Conservation (phyloP, 352 stramenopile genomes). For the Globisporangium solare region DNA sequence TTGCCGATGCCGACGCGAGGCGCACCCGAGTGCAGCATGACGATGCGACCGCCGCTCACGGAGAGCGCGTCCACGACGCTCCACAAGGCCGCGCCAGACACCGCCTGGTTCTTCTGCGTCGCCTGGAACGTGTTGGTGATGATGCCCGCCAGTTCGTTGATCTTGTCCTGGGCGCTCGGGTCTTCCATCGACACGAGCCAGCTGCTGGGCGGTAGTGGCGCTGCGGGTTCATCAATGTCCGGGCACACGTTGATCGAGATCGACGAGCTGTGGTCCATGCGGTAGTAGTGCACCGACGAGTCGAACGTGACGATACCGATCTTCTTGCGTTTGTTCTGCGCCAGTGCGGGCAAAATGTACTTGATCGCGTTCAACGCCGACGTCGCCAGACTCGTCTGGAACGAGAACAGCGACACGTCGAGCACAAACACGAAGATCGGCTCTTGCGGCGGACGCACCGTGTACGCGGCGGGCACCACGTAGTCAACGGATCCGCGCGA, state of each 20-base stretch:
- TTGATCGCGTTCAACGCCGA: slow-evolving; percentile 71
- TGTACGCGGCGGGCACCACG: slow-evolving; percentile 79
- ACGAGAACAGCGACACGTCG: slow-evolving; percentile 82
- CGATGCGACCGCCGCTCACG: slow-evolving; percentile 55
- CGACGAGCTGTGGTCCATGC: slow-evolving; percentile 57
- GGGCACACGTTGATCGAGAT: slow-evolving; percentile 79
- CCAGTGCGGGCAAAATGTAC: slow-evolving; percentile 69
- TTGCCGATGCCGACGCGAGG: slow-evolving; percentile 70
- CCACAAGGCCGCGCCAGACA: slow-evolving; percentile 69
- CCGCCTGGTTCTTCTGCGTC: slow-evolving; percentile 73
- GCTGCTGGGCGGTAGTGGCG: slow-evolving; percentile 63
- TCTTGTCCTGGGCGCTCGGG: slow-evolving; percentile 60
- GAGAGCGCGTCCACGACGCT: slow-evolving; percentile 72
- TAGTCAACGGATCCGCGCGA: slow-evolving; percentile 84
- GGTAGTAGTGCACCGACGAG: slow-evolving; percentile 81
- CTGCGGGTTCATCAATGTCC: slow-evolving; percentile 75
- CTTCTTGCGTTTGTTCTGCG: slow-evolving; percentile 82
- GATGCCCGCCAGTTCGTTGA: slow-evolving; percentile 59
- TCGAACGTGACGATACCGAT: slow-evolving; percentile 88
- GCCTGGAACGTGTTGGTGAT: slow-evolving; percentile 67
- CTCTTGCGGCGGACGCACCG: slow-evolving; percentile 72
- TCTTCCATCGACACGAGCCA: slow-evolving; percentile 85
- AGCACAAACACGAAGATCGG: slow-evolving; percentile 87
- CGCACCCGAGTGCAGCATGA: slow-evolving; percentile 73
- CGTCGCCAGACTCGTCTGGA: slow-evolving; percentile 62